Conservation (phyloP, 2,329 filamentous ascomycete genomes). For the Paecilomyces fulvus region DNA sequence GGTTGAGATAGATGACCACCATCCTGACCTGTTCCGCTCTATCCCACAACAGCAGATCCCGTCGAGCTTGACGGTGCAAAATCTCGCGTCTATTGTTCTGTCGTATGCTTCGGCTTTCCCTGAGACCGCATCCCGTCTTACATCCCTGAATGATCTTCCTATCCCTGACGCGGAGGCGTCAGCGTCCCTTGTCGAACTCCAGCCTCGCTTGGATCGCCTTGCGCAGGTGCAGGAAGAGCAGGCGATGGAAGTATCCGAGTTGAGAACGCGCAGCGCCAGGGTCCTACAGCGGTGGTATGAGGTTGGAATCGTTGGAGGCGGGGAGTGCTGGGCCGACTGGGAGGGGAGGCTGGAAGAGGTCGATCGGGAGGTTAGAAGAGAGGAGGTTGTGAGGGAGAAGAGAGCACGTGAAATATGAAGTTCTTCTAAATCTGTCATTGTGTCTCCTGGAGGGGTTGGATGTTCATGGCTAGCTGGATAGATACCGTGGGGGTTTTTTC, state of each 20-base stretch:
- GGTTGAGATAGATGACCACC: conserved; percentile 26
- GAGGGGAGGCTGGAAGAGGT: conserved; percentile 58
- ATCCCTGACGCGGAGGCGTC: conserved; percentile 36
- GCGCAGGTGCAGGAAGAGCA: conserved; percentile 30
- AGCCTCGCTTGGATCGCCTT: conserved; percentile 33
- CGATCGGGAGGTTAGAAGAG: conserved; percentile 57
- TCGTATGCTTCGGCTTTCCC: conserved; percentile 39
- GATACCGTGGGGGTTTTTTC: not conserved
- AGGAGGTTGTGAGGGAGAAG: conserved; percentile 49
- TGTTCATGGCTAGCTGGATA: not conserved
- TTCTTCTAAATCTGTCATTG: not conserved
- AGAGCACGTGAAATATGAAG: conserved; percentile 36
- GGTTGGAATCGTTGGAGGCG: conserved; percentile 57
- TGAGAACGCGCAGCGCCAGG: conserved; percentile 35
- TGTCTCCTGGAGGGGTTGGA: not conserved
- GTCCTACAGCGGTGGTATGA: conserved; percentile 66
- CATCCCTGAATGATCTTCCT: conserved; percentile 40
- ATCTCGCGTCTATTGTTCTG: conserved; percentile 34
- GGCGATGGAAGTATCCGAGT: conserved; percentile 29
- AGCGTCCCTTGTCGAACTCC: conserved; percentile 32
- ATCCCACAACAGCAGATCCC: conserved; percentile 24
- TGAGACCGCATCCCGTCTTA: conserved; percentile 39
- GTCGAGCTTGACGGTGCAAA: conserved; percentile 26
- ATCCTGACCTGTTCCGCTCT: conserved; percentile 34
- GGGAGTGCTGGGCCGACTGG: conserved; percentile 61